Conservation (phyloP, 2,329 filamentous ascomycete species). For the Ophiocordyceps sinensis region DNA sequence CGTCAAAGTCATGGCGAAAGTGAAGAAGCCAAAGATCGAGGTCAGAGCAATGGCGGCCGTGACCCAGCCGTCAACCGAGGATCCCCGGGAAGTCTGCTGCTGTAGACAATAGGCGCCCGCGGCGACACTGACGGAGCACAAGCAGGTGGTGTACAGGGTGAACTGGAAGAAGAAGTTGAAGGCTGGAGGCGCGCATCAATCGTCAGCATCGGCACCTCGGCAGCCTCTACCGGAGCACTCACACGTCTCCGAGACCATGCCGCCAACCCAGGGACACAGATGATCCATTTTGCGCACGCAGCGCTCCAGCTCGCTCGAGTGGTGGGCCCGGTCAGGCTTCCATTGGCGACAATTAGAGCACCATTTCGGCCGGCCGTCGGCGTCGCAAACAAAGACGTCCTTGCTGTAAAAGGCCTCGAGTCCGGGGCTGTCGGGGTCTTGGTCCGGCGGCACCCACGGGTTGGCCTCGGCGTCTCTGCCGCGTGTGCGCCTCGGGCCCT, state of each 20-base stretch:
- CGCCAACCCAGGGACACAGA: constrained; percentile 94
- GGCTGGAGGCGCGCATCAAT: constrained; percentile 22
- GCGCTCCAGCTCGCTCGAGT: constrained; percentile 66
- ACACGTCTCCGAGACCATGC: constrained; percentile 73
- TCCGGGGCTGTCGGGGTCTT: constrained; percentile 46
- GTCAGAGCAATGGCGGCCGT: constrained; percentile 52
- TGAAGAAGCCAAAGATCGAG: constrained; percentile 68
- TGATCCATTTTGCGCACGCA: constrained; percentile 91
- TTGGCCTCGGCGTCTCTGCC: constrained; percentile 13
- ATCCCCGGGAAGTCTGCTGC: constrained; percentile 30
- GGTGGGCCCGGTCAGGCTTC: constrained; percentile 80
- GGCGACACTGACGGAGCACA: constrained; percentile 49
- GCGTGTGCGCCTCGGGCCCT: constrained; percentile 4
- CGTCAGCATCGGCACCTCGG: neutral
- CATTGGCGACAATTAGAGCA: constrained; percentile 73
- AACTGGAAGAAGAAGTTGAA: constrained; percentile 95
- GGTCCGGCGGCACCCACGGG: constrained; percentile 24
- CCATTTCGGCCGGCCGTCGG: constrained; percentile 73
- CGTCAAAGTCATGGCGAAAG: constrained; percentile 59
- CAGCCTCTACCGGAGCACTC: constrained; percentile 12
- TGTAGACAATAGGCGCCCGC: constrained; percentile 50
- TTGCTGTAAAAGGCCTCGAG: constrained; percentile 67
- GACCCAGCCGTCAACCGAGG: constrained; percentile 40
- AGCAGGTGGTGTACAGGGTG: constrained; percentile 55
- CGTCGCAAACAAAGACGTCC: constrained; percentile 72